phyloP scores from a whole-genome alignment of 805 yeast genomes.

The Brettanomyces naardenensis region DNA sequence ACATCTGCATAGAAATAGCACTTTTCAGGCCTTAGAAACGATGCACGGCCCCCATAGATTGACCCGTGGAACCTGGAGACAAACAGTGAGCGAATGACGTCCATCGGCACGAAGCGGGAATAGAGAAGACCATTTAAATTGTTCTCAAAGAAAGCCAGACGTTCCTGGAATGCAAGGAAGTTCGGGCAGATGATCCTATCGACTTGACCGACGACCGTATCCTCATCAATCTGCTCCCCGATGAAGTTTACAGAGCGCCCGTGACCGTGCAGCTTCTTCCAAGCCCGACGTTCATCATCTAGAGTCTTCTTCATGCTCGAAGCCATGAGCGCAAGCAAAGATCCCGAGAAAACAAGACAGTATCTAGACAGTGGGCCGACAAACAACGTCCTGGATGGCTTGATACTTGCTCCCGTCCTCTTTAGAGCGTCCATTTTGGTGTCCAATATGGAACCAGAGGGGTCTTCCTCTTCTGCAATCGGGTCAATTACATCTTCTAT shows the following conservation, averaged over 20 bases:
- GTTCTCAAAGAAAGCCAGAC: constrained; percentile 12
- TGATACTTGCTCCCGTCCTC: no score
- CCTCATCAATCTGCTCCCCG: no score
- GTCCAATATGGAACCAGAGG: no score
- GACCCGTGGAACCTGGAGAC: background rate
- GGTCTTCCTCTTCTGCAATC: background rate
- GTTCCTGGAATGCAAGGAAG: constrained; percentile 15
- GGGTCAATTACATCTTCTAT: background rate
- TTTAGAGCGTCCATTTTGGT: no score
- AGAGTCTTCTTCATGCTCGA: constrained; percentile 4
- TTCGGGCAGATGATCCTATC: constrained; percentile 6
- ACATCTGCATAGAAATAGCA: constrained; percentile 12
- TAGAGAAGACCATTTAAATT: constrained; percentile 11
- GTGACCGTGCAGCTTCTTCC: no score
- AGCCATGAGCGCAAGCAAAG: no score
- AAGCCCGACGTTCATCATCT: no score
- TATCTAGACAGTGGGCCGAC: no score
- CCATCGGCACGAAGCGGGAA: constrained; percentile 9
- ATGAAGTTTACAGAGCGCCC: no score
- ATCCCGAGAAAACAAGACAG: background rate
- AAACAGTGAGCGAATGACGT: constrained; percentile 5
- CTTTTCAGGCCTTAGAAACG: no score
- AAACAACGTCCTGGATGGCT: no score
- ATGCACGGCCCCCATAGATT: background rate
- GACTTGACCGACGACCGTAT: no score